These are phyloP conservation scores for Chaetomium fimeti DNA, from an alignment of 495 filamentous ascomycete genomes.

Conservation along the genomic window DNA sequence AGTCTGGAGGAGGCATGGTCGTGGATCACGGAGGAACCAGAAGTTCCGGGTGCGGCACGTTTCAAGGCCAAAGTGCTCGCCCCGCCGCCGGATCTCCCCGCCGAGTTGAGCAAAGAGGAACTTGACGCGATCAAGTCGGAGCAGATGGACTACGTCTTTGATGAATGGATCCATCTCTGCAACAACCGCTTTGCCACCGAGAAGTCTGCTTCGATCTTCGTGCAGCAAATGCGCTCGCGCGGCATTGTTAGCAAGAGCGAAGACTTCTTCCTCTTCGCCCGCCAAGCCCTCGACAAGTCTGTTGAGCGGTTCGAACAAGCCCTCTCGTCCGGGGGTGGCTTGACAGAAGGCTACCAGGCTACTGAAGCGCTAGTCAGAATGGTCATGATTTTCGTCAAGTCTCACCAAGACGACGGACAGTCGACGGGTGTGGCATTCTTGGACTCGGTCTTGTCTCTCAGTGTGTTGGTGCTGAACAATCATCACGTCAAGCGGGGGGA, in stretches of 20 bases:
- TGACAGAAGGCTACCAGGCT: slow-evolving; percentile 69
- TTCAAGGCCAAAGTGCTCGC: slow-evolving; percentile 72
- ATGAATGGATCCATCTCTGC: slow-evolving; percentile 86
- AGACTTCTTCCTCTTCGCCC: slow-evolving; percentile 73
- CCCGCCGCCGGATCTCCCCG: slow-evolving; percentile 51
- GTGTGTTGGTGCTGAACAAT: slow-evolving; percentile 78
- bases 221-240: slow-evolving; percentile 75
- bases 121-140: slow-evolving; percentile 54
- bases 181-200: slow-evolving; percentile 68
- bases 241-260: slow-evolving; percentile 68
- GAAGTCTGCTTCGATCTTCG: slow-evolving; percentile 70
- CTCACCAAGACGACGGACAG: slow-evolving; percentile 54
- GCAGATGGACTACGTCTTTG: slow-evolving; percentile 91
- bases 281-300: slow-evolving; percentile 75
- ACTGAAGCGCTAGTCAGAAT: slow-evolving; percentile 89
- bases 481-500: slow-evolving; percentile 82
- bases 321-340: slow-evolving; percentile 56
- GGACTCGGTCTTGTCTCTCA: slow-evolving; percentile 68
- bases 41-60: slow-evolving; percentile 59
- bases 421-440: slow-evolving; percentile 62
- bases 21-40: slow-evolving; percentile 75
- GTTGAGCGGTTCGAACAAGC: slow-evolving; percentile 70
- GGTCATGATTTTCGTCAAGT: slow-evolving; percentile 69
- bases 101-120: slow-evolving; percentile 27
- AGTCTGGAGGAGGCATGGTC: slow-evolving; percentile 77